phyloP scores from a whole-genome alignment of 148 eudicot species.

The Persicaria maculosa region DNA sequence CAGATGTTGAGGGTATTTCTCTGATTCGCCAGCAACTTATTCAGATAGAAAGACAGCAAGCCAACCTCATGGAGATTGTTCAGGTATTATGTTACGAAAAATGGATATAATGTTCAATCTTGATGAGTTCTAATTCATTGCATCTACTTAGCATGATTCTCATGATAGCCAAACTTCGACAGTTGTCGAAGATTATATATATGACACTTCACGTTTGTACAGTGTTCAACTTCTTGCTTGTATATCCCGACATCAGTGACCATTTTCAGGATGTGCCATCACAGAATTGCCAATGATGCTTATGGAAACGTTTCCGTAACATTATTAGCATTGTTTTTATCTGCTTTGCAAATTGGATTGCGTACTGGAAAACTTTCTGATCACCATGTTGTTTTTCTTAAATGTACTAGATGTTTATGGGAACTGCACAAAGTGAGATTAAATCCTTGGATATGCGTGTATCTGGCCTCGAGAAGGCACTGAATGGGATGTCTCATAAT shows the following conservation, averaged over 20 bases:
- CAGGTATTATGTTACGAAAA: slow-evolving; percentile 36
- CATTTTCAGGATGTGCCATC: background rate
- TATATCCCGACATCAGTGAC: background rate
- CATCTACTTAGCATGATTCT: background rate
- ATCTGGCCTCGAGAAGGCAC: slow-evolving; percentile 58
- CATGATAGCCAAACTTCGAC: background rate
- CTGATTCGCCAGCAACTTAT: slow-evolving; percentile 55
- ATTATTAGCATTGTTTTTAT: background rate
- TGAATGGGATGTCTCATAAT: slow-evolving; percentile 60
- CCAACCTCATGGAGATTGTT: slow-evolving; percentile 47
- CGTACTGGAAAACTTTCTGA: background rate
- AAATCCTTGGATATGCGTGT: slow-evolving; percentile 69
- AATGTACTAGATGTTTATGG: slow-evolving; percentile 56
- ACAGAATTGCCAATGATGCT: background rate
- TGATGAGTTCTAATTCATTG: background rate
- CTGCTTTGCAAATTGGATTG: background rate
- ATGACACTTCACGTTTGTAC: background rate
- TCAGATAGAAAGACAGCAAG: slow-evolving; percentile 76
- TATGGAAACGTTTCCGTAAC: background rate
- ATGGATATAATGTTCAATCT: background rate
- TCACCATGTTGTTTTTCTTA: background rate
- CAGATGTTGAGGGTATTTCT: slow-evolving; percentile 45
- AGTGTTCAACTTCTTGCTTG: background rate
- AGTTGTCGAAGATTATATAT: background rate
- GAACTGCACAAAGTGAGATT: slow-evolving; percentile 65